Evolutionary conservation across 306 rosid species (phyloP).

Genomic region (Betula pendula): DNA sequence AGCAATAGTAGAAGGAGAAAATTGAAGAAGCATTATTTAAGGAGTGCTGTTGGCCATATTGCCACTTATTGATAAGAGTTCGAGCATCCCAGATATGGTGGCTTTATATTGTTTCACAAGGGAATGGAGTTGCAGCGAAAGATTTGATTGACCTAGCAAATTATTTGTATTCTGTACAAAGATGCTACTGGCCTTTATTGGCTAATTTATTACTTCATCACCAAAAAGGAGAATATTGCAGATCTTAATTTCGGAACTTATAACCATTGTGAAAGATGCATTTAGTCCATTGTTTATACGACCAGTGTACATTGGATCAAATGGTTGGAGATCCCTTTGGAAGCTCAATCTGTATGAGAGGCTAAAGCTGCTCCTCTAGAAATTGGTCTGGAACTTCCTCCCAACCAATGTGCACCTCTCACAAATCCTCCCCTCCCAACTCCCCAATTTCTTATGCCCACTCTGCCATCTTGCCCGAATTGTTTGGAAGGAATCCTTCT

Average conservation of each 20-base stretch:
- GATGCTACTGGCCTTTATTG: background rate
- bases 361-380: no score
- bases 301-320: no score
- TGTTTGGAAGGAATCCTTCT: no score
- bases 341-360: no score
- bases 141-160: background rate
- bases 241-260: background rate
- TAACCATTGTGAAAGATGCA: background rate
- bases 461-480: no score
- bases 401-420: no score
- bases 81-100: background rate
- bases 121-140: background rate
- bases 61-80: constrained; percentile 18
- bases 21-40: constrained; percentile 52
- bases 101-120: no score
- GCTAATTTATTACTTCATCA: background rate
- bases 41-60: constrained; percentile 35
- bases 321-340: no score
- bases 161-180: background rate
- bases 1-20: constrained; percentile 70
- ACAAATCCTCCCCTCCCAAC: no score
- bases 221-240: background rate
- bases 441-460: no score
- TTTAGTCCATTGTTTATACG: background rate
- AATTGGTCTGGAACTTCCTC: no score